Percentiles rank a stretch among this genome's conserved stretches.
Conservation (phyloP, 2,329 filamentous ascomycete species). For the Paramyrothecium roridum region DNA sequence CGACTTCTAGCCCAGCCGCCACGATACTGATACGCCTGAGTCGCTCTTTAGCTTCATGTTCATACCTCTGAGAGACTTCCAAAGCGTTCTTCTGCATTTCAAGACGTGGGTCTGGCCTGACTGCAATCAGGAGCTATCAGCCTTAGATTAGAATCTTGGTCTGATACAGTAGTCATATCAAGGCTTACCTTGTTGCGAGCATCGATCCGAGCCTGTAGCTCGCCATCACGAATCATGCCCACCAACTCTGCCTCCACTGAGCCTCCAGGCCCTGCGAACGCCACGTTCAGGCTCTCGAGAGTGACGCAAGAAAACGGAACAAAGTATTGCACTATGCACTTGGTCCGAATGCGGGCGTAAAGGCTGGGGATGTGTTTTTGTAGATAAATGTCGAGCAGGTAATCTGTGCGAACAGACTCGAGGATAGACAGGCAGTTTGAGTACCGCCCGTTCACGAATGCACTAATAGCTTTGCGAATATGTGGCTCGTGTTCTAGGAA, state of each 20-base stretch:
- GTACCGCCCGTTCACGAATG: conserved; percentile 90
- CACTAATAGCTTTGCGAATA: conserved; percentile 82
- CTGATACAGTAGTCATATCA: neutral
- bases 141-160: conserved; percentile 9
- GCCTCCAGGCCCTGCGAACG: conserved; percentile 65
- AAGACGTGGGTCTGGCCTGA: conserved; percentile 62
- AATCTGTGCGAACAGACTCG: conserved; percentile 78
- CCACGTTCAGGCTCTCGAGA: conserved; percentile 70
- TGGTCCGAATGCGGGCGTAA: conserved; percentile 74
- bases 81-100: conserved; percentile 70
- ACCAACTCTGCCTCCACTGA: conserved; percentile 73
- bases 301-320: conserved; percentile 86
- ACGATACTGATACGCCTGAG: conserved; percentile 75
- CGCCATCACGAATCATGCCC: conserved; percentile 69
- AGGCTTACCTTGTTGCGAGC: conserved; percentile 66
- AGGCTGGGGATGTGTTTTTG: conserved; percentile 68
- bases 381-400: conserved; percentile 85
- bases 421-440: conserved; percentile 79
- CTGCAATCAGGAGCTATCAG: conserved; percentile 66
- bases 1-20: conserved; percentile 71
- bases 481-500: conserved; percentile 94
- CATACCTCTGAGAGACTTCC: conserved; percentile 66
- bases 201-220: conserved; percentile 78
- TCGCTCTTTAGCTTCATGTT: conserved; percentile 71
- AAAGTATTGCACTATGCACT: conserved; percentile 92